phyloP scores from a whole-genome alignment of 208 protist species.

The Angomonas ambiguus region DNA sequence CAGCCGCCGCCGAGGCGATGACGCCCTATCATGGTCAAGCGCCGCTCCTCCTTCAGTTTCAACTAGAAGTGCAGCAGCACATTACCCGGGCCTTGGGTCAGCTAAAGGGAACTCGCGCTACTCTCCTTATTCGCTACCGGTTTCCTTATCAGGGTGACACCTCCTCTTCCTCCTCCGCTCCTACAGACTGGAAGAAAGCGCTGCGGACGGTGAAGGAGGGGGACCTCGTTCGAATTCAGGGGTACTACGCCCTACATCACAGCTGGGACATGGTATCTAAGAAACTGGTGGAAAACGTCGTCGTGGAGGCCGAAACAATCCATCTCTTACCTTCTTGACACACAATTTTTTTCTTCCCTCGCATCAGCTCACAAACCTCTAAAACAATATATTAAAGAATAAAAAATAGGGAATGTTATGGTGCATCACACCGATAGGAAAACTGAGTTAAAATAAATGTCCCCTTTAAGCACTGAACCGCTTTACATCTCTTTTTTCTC shows the following conservation, averaged over 20 bases:
- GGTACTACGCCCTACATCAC: slow-evolving; percentile 61
- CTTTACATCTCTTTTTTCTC: background rate
- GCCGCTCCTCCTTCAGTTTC: slow-evolving; percentile 54
- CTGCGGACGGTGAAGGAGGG: slow-evolving; percentile 33
- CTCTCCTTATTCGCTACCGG: slow-evolving; percentile 40
- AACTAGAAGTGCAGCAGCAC: slow-evolving; percentile 42
- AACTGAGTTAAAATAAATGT: background rate
- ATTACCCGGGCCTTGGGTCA: slow-evolving; percentile 47
- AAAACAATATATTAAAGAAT: background rate
- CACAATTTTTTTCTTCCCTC: background rate
- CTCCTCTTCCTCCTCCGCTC: background rate
- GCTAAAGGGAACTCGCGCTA: slow-evolving; percentile 50
- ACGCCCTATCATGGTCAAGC: background rate
- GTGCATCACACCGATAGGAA: background rate
- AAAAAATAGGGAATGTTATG: background rate
- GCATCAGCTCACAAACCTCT: background rate
- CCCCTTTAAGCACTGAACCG: background rate
- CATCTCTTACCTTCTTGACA: slow-evolving; percentile 23
- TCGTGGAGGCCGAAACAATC: slow-evolving; percentile 63
- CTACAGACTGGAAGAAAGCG: background rate
- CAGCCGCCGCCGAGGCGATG: background rate
- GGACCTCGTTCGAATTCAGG: slow-evolving; percentile 54
- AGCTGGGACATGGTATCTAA: slow-evolving; percentile 77
- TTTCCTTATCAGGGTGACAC: background rate
- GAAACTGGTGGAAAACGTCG: slow-evolving; percentile 50